Evolutionary conservation across 371 early-diverging fungal species (phyloP), one percentile per base, ranked within the genome.

Genomic region (Mucor ambiguus): DNA sequence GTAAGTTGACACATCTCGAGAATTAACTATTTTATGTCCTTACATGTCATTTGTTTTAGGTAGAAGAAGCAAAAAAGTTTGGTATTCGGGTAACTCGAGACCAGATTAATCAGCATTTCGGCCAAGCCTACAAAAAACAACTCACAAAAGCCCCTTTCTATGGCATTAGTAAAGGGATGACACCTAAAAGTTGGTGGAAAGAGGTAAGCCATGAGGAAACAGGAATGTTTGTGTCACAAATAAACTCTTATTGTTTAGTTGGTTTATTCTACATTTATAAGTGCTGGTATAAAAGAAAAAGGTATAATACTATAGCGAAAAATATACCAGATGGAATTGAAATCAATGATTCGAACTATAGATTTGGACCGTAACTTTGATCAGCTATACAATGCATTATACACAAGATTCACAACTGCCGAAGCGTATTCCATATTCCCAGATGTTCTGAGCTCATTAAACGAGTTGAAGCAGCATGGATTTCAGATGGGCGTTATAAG

Each of bases 401-500:
- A 76, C 63, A 67, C 67, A 4, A 72, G 83, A 24, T 83, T 80
- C 61, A 71, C 68, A 43, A 73, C 78, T 9, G 69, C 70, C 11
- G 81, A 80, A 30, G 81, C 81, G 4, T 83, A 83, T 67, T 64
- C 74, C 3, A 41, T 79, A 22, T 83, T 79, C 57, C 74, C 71
- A n/a, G 83, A 83, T 64, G 81, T 79, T 11, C 14, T 68, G 0
- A 48, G 41, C 12, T 69, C 79, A 11, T 61, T 83, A 41, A 28
- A 69, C 28, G 70, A 73, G 29, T 54, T 83, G 3, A 70, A 74
- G 24, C 60, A 57, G 11, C 60, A 71, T 14, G 81, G 81, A 12
- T 74, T 76, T 54, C 43, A 64, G 26, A 77, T 80, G 76, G 83
- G 83, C n/a, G 71, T 83, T 3, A 76, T 83, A 11, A 80, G 79